Conservation (phyloP, 192 early-diverging fungal genomes). For the Entomortierella parvispora region DNA sequence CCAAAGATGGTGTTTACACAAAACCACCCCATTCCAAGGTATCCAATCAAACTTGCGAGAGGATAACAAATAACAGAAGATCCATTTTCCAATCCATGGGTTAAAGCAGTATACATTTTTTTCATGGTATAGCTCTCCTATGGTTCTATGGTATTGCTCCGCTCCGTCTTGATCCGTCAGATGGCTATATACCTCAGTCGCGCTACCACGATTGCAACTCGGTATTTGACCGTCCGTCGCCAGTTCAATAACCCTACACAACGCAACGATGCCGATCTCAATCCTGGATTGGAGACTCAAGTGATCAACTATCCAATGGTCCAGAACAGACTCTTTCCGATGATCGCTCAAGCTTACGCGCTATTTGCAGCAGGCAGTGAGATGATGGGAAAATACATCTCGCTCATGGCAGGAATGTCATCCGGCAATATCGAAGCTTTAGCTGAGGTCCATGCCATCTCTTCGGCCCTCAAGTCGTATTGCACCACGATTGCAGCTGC, state of each 20-base stretch:
- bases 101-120: neutral
- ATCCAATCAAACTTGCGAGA: neutral
- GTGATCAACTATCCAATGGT: constrained; percentile 64
- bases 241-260: constrained; percentile 58
- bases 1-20: constrained; percentile 62
- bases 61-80: neutral
- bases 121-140: constrained; percentile 58
- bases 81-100: neutral
- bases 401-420: constrained; percentile 69
- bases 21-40: constrained; percentile 68
- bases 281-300: constrained; percentile 60
- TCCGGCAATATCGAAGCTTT: constrained; percentile 48
- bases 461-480: constrained; percentile 78
- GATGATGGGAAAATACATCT: constrained; percentile 55
- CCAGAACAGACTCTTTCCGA: constrained; percentile 60
- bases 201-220: constrained; percentile 60
- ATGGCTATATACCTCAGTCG: constrained; percentile 56
- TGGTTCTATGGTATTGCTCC: constrained; percentile 73
- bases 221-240: constrained; percentile 59
- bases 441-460: constrained; percentile 84
- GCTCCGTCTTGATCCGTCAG: constrained; percentile 66
- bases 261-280: constrained; percentile 55
- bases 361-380: constrained; percentile 43
- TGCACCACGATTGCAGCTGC: constrained; percentile 72
- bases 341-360: constrained; percentile 65